Evolutionary conservation across 1,284 basidiomycete species (phyloP).

Genomic region (Coriolopsis trogii): DNA sequence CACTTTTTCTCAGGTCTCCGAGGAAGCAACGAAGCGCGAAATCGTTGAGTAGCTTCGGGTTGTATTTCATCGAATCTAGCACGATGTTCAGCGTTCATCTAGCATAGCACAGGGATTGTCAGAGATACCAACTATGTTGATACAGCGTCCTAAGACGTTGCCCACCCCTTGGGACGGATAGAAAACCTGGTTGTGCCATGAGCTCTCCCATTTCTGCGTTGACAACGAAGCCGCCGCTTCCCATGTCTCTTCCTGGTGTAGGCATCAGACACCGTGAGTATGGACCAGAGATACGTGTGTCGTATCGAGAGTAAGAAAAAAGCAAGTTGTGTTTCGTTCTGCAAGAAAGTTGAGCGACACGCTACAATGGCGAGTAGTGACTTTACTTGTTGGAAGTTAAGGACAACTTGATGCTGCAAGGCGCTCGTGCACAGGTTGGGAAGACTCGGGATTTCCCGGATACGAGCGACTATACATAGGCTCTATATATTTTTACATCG

Average conservation of each 20-base stretch:
- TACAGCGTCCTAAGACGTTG: constrained; percentile 43
- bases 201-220: constrained; percentile 43
- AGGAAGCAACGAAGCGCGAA: constrained; percentile 43
- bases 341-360: no score
- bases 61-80: constrained; percentile 31
- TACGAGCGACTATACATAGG: no score
- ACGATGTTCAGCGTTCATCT: constrained; percentile 3
- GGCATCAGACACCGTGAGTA: neutral
- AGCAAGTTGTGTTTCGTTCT: no score
- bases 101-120: neutral
- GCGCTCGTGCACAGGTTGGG: no score
- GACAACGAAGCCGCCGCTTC: constrained; percentile 38
- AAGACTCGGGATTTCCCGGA: no score
- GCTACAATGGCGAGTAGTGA: no score
- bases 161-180: constrained; percentile 36
- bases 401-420: no score
- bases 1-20: constrained; percentile 37
- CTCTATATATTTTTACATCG: no score
- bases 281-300: no score
- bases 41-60: constrained; percentile 36
- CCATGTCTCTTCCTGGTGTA: neutral
- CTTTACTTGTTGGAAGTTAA: no score
- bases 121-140: constrained; percentile 33
- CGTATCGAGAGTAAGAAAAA: no score
- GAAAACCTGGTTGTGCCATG: constrained; percentile 39